Evolutionary conservation across 1,139 yeast species (phyloP).

Genomic region (Eremothecium sinecaudum): DNA sequence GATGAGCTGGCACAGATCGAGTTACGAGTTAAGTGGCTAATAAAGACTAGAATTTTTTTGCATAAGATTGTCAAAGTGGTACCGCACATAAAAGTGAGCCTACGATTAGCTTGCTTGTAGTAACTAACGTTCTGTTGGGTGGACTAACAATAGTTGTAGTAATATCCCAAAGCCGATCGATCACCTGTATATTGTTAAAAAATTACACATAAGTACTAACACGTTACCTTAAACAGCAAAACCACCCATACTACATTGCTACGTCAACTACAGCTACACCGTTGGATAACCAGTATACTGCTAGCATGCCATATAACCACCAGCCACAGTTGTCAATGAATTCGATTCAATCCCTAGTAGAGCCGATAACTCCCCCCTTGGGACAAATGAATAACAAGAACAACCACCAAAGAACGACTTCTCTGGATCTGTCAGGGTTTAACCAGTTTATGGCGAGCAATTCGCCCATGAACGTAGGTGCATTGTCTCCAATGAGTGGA

Average conservation of each 20-base stretch:
- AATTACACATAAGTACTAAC: too few relatives aligned
- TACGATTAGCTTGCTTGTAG: too few relatives aligned
- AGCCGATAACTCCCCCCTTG: slow-evolving; percentile 31
- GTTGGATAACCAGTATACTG: slow-evolving; percentile 1
- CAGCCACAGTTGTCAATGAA: slow-evolving; percentile 33
- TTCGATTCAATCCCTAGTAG: slow-evolving; percentile 33
- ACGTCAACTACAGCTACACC: background rate
- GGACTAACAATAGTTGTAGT: too few relatives aligned
- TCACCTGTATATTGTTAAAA: too few relatives aligned
- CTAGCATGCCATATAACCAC: slow-evolving; percentile 19
- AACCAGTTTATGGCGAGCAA: slow-evolving; percentile 23
- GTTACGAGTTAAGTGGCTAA: too few relatives aligned
- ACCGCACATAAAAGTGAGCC: too few relatives aligned
- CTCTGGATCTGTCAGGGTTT: slow-evolving; percentile 28
- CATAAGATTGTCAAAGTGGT: too few relatives aligned
- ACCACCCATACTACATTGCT: slow-evolving; percentile 1
- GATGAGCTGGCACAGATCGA: too few relatives aligned
- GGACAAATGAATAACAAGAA: slow-evolving; percentile 28
- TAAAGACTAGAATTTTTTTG: too few relatives aligned
- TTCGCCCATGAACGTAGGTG: slow-evolving; percentile 11
- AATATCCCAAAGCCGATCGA: too few relatives aligned
- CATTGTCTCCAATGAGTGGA: slow-evolving; percentile 14
- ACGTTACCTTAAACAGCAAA: too few relatives aligned
- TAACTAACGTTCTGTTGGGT: too few relatives aligned
- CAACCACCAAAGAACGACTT: slow-evolving; percentile 29